These are phyloP conservation scores for Erodium maritimum DNA, from an alignment of 345 rosid species.

Conservation along the genomic window DNA sequence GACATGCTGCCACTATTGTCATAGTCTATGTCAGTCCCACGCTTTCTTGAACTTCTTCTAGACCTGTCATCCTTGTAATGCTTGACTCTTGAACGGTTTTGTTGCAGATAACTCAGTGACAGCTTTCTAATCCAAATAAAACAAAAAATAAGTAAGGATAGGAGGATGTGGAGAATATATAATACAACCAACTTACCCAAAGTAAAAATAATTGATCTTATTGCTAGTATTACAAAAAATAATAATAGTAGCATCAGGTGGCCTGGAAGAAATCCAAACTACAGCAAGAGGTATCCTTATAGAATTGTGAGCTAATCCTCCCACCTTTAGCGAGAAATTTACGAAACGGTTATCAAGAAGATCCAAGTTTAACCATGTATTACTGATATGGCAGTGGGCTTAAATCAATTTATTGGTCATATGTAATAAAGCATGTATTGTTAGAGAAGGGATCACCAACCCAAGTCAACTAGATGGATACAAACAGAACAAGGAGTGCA, in stretches of 20 bases:
- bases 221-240: too few relatives aligned
- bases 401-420: not conserved
- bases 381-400: not conserved
- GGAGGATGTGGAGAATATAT: not conserved
- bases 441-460: not conserved
- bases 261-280: too few relatives aligned
- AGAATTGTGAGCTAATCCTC: too few relatives aligned
- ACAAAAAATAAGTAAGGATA: constrained; percentile 9
- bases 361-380: too few relatives aligned
- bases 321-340: too few relatives aligned
- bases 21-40: constrained; percentile 26
- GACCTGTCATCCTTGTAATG: constrained; percentile 39
- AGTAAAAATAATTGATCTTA: not conserved
- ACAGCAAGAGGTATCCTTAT: too few relatives aligned
- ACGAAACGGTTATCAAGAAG: not conserved
- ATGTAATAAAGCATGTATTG: not conserved
- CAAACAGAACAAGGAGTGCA: not conserved
- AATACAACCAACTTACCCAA: not conserved
- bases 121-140: constrained; percentile 55
- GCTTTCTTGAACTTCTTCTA: constrained; percentile 55
- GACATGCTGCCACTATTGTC: constrained; percentile 22
- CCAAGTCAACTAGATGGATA: not conserved
- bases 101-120: constrained; percentile 64
- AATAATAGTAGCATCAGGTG: too few relatives aligned
- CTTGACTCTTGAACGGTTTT: constrained; percentile 47